Conservation (phyloP, 345 rosid genomes). For the Triadica sebifera region DNA sequence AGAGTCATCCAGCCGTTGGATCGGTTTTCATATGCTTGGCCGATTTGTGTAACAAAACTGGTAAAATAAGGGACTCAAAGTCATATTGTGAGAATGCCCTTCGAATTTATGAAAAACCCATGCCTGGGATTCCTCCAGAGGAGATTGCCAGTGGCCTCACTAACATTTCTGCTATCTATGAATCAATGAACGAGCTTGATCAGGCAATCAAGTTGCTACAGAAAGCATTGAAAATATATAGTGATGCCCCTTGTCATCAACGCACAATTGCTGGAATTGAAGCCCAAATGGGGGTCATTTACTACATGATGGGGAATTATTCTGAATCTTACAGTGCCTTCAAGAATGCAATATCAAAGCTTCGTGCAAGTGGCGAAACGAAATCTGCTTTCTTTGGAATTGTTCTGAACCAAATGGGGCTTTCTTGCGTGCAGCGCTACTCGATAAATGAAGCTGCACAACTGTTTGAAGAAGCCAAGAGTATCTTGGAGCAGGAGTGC, state of each 20-base stretch:
- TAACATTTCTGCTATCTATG: slow-evolving; percentile 79
- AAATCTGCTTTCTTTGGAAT: slow-evolving; percentile 78
- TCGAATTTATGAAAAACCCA: slow-evolving; percentile 56
- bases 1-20: slow-evolving; percentile 74
- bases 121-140: slow-evolving; percentile 59
- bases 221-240: slow-evolving; percentile 59
- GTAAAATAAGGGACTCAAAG: slow-evolving; percentile 74
- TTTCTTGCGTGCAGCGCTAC: slow-evolving; percentile 67
- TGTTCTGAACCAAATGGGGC: slow-evolving; percentile 89
- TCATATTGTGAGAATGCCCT: slow-evolving; percentile 84
- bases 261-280: slow-evolving; percentile 83
- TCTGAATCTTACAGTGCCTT: slow-evolving; percentile 65
- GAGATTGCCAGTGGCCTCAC: slow-evolving; percentile 84
- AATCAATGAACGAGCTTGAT: slow-evolving; percentile 77
- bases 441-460: slow-evolving; percentile 82
- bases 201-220: slow-evolving; percentile 62
- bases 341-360: slow-evolving; percentile 61
- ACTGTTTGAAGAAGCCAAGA: slow-evolving; percentile 85
- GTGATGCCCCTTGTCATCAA: slow-evolving; percentile 67
- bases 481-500: slow-evolving; percentile 68
- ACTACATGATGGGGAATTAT: slow-evolving; percentile 77
- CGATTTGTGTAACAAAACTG: slow-evolving; percentile 75
- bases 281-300: slow-evolving; percentile 89
- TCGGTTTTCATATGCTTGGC: slow-evolving; percentile 80
- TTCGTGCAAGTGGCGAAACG: slow-evolving; percentile 76